Conservation (phyloP, 1,284 basidiomycete species). For the Trichosporon ovoides region DNA sequence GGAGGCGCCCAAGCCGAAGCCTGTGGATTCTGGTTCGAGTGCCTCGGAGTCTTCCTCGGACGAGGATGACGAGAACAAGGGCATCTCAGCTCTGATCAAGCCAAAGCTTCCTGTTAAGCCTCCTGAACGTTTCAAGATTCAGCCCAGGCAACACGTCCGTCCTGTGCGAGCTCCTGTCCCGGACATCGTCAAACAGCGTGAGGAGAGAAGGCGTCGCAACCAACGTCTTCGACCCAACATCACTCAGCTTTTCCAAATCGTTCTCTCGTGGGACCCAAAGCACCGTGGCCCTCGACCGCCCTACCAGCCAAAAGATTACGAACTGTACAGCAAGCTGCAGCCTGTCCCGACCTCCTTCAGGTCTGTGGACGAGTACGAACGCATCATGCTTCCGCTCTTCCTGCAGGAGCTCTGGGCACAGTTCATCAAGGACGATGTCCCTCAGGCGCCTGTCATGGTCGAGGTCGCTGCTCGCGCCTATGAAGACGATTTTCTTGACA, state of each 20-base stretch:
- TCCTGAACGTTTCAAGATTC: conserved; percentile 49
- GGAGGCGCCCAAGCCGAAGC: conserved; percentile 13
- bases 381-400: conserved; percentile 79
- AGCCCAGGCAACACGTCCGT: conserved; percentile 56
- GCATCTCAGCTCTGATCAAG: conserved; percentile 61
- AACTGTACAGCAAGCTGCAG: conserved; percentile 37
- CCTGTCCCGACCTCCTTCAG: conserved; percentile 64
- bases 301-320: conserved; percentile 54
- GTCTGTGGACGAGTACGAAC: conserved; percentile 64
- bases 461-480: conserved; percentile 57
- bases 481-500: conserved; percentile 46
- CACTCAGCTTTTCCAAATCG: conserved; percentile 67
- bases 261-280: conserved; percentile 83
- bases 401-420: conserved; percentile 91
- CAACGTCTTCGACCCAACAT: conserved; percentile 78
- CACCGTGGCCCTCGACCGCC: conserved; percentile 56
- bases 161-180: conserved; percentile 22
- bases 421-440: conserved; percentile 69
- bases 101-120: conserved; percentile 36
- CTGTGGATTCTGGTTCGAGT: conserved; percentile 35
- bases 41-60: conserved; percentile 50
- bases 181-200: conserved; percentile 41
- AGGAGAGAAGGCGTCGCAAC: conserved; percentile 58
- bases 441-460: conserved; percentile 58
- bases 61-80: conserved; percentile 57